A percentile compares a stretch with the other conserved stretches of the same genome.
Conservation (phyloP, 176 grass and related monocot genomes). For the Guadua angustifolia region DNA sequence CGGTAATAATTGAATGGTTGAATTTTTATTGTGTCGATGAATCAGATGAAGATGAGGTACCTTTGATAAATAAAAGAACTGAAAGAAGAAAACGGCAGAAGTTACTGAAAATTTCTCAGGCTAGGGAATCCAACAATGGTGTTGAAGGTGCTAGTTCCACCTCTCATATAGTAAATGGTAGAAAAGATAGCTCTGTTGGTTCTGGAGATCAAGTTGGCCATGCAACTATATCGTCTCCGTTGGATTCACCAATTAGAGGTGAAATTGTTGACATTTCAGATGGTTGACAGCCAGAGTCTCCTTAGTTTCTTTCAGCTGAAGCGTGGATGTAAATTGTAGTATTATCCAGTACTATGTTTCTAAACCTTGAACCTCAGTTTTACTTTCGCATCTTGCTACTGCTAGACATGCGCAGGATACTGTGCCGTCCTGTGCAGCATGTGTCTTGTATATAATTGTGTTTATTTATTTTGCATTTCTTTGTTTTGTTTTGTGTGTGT, state of each 20-base stretch:
- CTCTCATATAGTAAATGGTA: slow-evolving; percentile 18
- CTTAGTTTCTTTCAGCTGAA: slow-evolving; percentile 6
- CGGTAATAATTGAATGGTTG: slow-evolving; percentile 49
- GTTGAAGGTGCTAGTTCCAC: slow-evolving; percentile 18
- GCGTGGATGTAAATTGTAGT: slow-evolving; percentile 7
- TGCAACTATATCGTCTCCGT: slow-evolving; percentile 16
- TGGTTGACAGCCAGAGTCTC: slow-evolving; percentile 32
- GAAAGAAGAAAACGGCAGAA: slow-evolving; percentile 59
- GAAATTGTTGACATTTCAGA: slow-evolving; percentile 59
- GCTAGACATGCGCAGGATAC: neutral
- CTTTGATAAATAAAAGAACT: slow-evolving; percentile 68
- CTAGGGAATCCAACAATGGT: neutral
- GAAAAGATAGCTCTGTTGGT: slow-evolving; percentile 16
- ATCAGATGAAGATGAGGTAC: slow-evolving; percentile 55
- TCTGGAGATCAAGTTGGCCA: slow-evolving; percentile 28
- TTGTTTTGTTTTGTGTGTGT: neutral
- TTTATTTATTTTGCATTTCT: neutral
- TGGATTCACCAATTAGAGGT: slow-evolving; percentile 39
- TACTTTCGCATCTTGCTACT: slow-evolving; percentile 2
- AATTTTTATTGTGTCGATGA: slow-evolving; percentile 50
- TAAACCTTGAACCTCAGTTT: neutral
- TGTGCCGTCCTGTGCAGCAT: slow-evolving; percentile 7
- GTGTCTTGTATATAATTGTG: slow-evolving; percentile 31
- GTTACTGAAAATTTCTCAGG: slow-evolving; percentile 38
- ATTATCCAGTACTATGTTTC: slow-evolving; percentile 3